Base-by-base conservation (phyloP, 1,284 basidiomycete species). In the Kalmanozyma brasiliensis region DNA sequence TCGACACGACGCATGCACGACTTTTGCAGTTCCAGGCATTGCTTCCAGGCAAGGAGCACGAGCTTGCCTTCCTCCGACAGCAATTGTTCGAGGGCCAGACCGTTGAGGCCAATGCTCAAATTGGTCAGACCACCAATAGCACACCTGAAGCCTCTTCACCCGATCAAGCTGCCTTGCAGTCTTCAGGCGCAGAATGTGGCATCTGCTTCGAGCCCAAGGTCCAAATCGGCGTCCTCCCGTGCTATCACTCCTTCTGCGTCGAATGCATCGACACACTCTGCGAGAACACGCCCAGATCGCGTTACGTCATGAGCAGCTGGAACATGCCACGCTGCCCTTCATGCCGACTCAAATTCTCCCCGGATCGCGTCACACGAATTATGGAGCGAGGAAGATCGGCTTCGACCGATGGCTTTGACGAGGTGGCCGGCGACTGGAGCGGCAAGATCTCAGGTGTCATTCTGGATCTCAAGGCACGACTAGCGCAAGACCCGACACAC, bases 121-220 rank as follows among this genome's bases (percentile, higher is more conserved):
- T 96, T 86, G 63, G 87, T 89, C 68, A 89, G 87, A 79, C 97
- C 88, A 69, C 88, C 88, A 53, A 89, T 84, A 20, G 92, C 92
- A 80, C 91, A 86, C 49, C 93, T 92, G 58, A 22, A 23, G 14
- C 40, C 10, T 35, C 26, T 8, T n/a, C n/a, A n/a, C n/a, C n/a
- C n/a, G n/a, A n/a, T n/a, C n/a, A n/a, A n/a, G 7, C 42, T 9
- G 38, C 16, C 10, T 16, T 38, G 17, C 38, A 16, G 20, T 33
- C 38, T 17, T 8, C 48, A n/a, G 36, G 47, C 19, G 38, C 55
- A 24, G 68, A 71, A 32, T 74, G 71, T 29, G 47, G 20, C 23
- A 53, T 75, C 41, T 75, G 69, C 45, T 62, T 60, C 44, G 66
- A 73, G 16, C 34, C 44, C 8, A 64, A 65, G 20, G 41, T 52